Evolutionary conservation across 192 early-diverging fungal species (phyloP).

Genomic region (Physocladia obscura): DNA sequence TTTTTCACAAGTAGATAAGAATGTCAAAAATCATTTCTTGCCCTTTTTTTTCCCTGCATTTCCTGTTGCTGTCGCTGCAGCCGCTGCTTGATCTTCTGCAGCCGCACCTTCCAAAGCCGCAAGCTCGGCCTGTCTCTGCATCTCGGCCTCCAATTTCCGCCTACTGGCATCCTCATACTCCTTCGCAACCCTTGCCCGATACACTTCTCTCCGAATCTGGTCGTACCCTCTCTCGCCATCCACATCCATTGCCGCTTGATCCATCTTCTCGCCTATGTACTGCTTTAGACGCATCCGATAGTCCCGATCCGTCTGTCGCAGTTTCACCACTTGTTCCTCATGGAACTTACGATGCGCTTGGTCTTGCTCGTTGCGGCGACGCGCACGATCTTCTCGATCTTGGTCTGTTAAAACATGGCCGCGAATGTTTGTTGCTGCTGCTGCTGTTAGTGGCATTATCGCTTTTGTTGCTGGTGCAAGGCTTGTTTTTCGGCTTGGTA

Average conservation of each 20-base stretch:
- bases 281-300: conserved; percentile 39
- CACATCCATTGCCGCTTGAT: conserved; percentile 34
- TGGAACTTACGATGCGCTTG: conserved; percentile 30
- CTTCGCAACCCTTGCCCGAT: conserved; percentile 28
- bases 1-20: not conserved
- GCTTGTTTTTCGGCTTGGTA: not conserved
- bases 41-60: conserved; percentile 43
- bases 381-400: conserved; percentile 31
- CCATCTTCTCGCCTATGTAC: conserved; percentile 47
- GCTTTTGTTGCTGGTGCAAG: not conserved
- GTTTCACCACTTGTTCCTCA: conserved; percentile 25
- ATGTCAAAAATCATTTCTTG: conserved; percentile 14
- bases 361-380: conserved; percentile 12
- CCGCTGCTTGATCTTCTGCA: conserved; percentile 7
- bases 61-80: conserved; percentile 24
- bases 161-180: conserved; percentile 36
- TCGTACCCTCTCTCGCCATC: conserved; percentile 31
- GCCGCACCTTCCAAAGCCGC: conserved; percentile 37
- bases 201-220: conserved; percentile 18
- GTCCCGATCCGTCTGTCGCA: conserved; percentile 41
- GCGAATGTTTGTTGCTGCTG: not conserved
- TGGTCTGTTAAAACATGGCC: conserved; percentile 29
- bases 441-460: not conserved
- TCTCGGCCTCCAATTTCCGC: conserved; percentile 41
- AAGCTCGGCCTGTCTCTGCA: conserved; percentile 38